Conservation (phyloP, 78 protist genomes). For the Pigoraptor vietnamica region DNA sequence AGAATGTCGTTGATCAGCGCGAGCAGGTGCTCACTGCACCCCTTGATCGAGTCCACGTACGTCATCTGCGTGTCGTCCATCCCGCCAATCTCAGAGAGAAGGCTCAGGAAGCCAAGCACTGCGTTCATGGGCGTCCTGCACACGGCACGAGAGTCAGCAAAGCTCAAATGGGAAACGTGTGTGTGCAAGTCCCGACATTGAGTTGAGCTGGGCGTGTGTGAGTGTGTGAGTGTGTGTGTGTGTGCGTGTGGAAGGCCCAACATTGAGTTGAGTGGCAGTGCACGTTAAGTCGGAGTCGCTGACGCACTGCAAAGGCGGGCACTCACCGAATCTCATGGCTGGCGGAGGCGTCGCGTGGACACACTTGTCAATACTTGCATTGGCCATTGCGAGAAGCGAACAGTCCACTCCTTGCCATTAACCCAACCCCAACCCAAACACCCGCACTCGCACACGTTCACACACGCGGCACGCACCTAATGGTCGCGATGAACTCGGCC, state of each 20-base stretch:
- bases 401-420: too few relatives aligned
- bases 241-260: background rate
- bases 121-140: background rate
- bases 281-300: too few relatives aligned
- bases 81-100: background rate
- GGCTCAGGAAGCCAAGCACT: background rate
- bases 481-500: background rate
- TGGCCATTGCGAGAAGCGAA: too few relatives aligned
- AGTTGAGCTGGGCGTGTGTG: too few relatives aligned
- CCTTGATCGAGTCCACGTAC: background rate
- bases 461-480: background rate
- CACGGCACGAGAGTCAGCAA: background rate
- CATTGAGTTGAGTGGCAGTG: background rate
- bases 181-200: too few relatives aligned
- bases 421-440: background rate
- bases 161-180: background rate
- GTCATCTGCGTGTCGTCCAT: background rate
- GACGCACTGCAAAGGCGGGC: too few relatives aligned
- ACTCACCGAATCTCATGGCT: background rate
- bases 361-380: too few relatives aligned
- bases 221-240: background rate
- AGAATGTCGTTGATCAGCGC: background rate
- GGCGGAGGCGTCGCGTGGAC: too few relatives aligned
- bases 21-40: background rate
- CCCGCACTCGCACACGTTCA: background rate